phyloP scores from a whole-genome alignment of 352 stramenopile species.

The Elongisporangium prolatum region DNA sequence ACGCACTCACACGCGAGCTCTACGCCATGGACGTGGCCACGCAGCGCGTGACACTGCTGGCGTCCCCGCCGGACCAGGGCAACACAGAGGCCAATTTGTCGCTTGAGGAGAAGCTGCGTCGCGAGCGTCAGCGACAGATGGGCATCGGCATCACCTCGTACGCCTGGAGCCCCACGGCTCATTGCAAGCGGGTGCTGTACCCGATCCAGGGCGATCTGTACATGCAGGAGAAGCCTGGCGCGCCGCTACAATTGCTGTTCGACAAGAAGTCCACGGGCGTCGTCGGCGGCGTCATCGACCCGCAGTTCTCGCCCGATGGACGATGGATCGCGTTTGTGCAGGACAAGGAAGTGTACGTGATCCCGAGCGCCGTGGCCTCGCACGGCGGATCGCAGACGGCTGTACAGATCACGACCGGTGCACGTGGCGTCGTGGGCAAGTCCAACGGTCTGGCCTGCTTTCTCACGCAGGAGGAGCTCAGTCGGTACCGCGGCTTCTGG shows the following conservation, averaged over 20 bases:
- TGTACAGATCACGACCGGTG: conserved; percentile 73
- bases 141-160: conserved; percentile 92
- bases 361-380: conserved; percentile 43
- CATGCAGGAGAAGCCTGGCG: conserved; percentile 86
- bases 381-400: conserved; percentile 31
- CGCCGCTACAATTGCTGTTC: conserved; percentile 75
- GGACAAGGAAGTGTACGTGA: conserved; percentile 92
- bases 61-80: conserved; percentile 61
- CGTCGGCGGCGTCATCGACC: conserved; percentile 87
- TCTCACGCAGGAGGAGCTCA: conserved; percentile 96
- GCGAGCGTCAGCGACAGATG: conserved; percentile 89
- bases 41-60: conserved; percentile 51
- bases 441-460: conserved; percentile 97
- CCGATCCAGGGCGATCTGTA: conserved; percentile 92
- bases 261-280: conserved; percentile 76
- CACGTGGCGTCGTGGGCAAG: conserved; percentile 54
- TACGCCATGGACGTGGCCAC: conserved; percentile 75
- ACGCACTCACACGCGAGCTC: conserved; percentile 78
- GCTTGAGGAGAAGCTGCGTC: conserved; percentile 88
- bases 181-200: conserved; percentile 81
- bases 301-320: conserved; percentile 91
- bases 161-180: conserved; percentile 57
- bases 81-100: conserved; percentile 86
- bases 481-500: conserved; percentile 96
- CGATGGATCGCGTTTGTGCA: conserved; percentile 92